These are phyloP conservation scores for Phyllostachys edulis DNA, from an alignment of 176 grass and related monocot species.

Conservation along the genomic window DNA sequence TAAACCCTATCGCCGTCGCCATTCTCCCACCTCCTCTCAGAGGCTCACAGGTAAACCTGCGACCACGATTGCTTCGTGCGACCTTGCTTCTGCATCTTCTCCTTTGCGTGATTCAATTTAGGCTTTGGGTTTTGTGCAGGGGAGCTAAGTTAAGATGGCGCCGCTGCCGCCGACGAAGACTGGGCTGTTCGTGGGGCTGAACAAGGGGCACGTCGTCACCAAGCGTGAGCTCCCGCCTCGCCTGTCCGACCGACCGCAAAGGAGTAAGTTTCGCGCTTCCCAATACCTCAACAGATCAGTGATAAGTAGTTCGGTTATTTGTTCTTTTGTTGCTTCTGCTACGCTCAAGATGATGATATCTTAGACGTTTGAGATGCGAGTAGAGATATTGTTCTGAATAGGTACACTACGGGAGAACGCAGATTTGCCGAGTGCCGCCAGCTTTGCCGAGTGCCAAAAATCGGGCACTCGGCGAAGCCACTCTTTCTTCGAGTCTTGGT, in stretches of 20 bases:
- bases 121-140: not conserved
- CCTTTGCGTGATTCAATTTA: not conserved
- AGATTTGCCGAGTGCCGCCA: too few relatives aligned
- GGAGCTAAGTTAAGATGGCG: slow-evolving; percentile 19
- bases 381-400: not conserved
- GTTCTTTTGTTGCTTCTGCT: not conserved
- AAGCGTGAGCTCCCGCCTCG: slow-evolving; percentile 38
- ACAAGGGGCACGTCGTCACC: slow-evolving; percentile 46
- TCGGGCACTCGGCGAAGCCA: too few relatives aligned
- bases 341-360: not conserved
- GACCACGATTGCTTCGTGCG: not conserved
- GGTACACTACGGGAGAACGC: too few relatives aligned
- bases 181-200: slow-evolving; percentile 42
- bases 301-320: not conserved
- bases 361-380: not conserved
- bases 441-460: too few relatives aligned
- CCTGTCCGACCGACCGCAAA: slow-evolving; percentile 28
- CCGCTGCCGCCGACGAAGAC: slow-evolving; percentile 36
- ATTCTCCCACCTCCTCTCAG: not conserved
- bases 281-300: not conserved
- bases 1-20: not conserved
- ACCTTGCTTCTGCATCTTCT: not conserved
- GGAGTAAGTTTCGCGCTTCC: slow-evolving; percentile 17
- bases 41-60: not conserved
- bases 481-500: too few relatives aligned